Evolutionary conservation across 768 basidiomycete genomes (phyloP), one percentile per base, ranked within the genome.

Genomic region (Clathrus columnatus): DNA sequence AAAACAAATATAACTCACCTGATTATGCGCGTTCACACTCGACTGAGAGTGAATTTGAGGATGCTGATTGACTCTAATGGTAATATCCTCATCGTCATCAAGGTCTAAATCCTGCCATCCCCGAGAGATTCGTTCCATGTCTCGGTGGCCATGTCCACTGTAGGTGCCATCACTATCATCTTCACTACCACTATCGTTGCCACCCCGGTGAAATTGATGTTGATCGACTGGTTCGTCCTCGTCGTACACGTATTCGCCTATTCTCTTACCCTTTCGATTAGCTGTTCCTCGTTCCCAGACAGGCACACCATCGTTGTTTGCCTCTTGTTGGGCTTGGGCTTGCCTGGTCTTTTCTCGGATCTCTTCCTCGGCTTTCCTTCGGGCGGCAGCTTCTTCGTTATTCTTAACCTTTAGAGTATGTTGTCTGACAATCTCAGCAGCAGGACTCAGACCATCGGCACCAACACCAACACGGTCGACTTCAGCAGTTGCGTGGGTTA

Each of bases 361-460:
- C 59, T 80, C 81, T 51, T 74, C 71, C 57, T 78, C 75, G 17
- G 58, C 58, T 44, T 77, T 80, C 65, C 81, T 81, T 16, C 78
- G 80, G 63, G 70, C 76, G 0, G 83, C 85, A 26, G 84, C 85
- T 66, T 86, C 85, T 8, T 87, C 87, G 60, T 88, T 90, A 54
- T 79, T 88, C 18, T 66, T 59, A 28, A 55, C 48, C 73, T 86
- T 90, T 58, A 96, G 80, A 4, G 93, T 96, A 68, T 95, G 92
- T 67, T 93, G 90, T 42, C 93, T 67, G 1, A 90, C 92, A 10
- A 95, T 77, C 67, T 87, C 85, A 2, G 93, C 93, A 16, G 93
- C 93, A 6, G 93, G 93, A 63, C 87, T 88, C 21, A 95, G 70
- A 7, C 91, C 93, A 57, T 82, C 47, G 64, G 67, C 87, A 11